Evolutionary conservation across 352 stramenopile genomes (phyloP).

Genomic region (Globisporangium heterothallicum): DNA sequence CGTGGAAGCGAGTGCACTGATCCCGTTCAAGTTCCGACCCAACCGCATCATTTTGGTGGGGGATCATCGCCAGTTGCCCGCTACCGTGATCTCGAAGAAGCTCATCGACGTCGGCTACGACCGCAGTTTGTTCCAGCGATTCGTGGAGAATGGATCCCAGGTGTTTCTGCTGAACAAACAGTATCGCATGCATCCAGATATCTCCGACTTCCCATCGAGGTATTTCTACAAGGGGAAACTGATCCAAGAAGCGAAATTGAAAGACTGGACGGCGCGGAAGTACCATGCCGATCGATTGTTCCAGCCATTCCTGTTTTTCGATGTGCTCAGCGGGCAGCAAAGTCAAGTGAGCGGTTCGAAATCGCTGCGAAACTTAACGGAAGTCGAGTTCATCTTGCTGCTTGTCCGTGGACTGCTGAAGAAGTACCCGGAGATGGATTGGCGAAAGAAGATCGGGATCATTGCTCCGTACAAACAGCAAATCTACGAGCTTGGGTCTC

Average conservation of each 20-base stretch:
- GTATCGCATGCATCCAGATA: constrained; percentile 97
- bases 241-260: constrained; percentile 79
- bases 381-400: constrained; percentile 76
- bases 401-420: constrained; percentile 89
- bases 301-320: constrained; percentile 59
- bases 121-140: constrained; percentile 94
- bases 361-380: constrained; percentile 70
- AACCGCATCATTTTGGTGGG: constrained; percentile 82
- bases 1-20: constrained; percentile 94
- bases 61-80: constrained; percentile 97
- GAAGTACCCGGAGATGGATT: constrained; percentile 62
- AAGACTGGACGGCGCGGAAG: constrained; percentile 65
- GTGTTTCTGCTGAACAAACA: constrained; percentile 92
- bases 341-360: constrained; percentile 69
- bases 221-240: constrained; percentile 94
- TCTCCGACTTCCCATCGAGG: constrained; percentile 92
- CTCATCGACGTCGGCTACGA: constrained; percentile 84
- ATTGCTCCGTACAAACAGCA: constrained; percentile 99
- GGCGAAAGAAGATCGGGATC: constrained; percentile 92
- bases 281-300: constrained; percentile 46
- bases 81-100: constrained; percentile 94
- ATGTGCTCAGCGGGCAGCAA: constrained; percentile 53
- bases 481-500: constrained; percentile 83
- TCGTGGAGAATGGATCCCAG: constrained; percentile 81
- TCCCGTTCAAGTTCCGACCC: constrained; percentile 92